Evolutionary conservation across 1,139 yeast genomes (phyloP), one percentile per base, ranked within the genome.

Genomic region (Zygosaccharomyces sapae): DNA sequence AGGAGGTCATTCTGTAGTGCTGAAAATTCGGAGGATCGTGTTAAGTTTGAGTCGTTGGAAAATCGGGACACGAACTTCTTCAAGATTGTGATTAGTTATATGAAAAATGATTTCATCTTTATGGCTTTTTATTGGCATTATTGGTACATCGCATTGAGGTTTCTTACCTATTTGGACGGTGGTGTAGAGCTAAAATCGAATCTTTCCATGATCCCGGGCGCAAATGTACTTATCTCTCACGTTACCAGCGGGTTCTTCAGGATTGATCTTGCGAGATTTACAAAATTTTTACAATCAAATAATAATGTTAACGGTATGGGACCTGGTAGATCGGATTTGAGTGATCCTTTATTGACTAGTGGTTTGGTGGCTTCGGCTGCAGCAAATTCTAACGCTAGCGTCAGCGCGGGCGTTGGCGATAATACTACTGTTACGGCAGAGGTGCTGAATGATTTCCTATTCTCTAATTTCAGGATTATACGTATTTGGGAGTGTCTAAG

Each of bases 121-220:
- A 43, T 52, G 38, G 55, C 63, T 12, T 65, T 65, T 46, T 59
- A 62, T 42, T 65, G 63, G 61, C 65, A 65, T 47, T 63, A 60
- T 48, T 63, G 67, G 67, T 52, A 50, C 41, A 61, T 63, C 13
- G 46, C 55, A 19, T 33, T 57, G 27, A 45, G 49, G 9, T 50
- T 41, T 48, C n/a, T 39, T 38, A 10, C 42, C 16, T 34, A 46
- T 36, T 25, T 40, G 3, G 46, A 49, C 25, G 13, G 10, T 33
- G 46, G 41, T 3, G 33, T 25, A 9, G 41, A 35, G 30, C 25
- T 31, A 43, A 33, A 40, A 44, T 30, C 31, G 29, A 45, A 48
- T 12, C 20, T 45, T 22, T 44, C 45, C 36, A 25, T 38, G 22
- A 44, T 60, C 16, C 59, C 63, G 0, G 65, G 64, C 0, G 45